Percentiles rank a stretch among this genome's conserved stretches.
Conservation (phyloP, 257 asterid species). For the Fraxinus excelsior region DNA sequence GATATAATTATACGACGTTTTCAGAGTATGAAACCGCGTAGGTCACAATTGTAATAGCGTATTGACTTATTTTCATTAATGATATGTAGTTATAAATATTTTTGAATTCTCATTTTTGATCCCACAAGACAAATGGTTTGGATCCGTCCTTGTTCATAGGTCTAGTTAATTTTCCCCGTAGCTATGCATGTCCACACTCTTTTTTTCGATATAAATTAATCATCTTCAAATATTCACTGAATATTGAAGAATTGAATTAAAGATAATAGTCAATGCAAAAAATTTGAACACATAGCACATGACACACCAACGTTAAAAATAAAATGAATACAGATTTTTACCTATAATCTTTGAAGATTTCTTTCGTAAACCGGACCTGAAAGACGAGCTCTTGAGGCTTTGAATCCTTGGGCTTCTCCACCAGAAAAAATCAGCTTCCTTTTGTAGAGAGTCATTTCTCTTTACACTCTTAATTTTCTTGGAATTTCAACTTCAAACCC, state of each 20-base stretch:
- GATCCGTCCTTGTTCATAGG: constrained; percentile 31
- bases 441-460: constrained; percentile 75
- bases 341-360: constrained; percentile 83
- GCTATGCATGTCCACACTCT: constrained; percentile 88
- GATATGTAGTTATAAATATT: too few relatives aligned
- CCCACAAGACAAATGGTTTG: too few relatives aligned
- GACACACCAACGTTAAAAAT: constrained; percentile 13
- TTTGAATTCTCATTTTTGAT: too few relatives aligned
- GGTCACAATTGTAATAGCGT: too few relatives aligned
- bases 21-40: too few relatives aligned
- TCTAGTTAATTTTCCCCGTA: constrained; percentile 78
- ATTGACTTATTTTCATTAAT: too few relatives aligned
- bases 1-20: too few relatives aligned
- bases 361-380: constrained; percentile 82
- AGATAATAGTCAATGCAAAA: not conserved
- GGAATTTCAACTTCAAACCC: constrained; percentile 43
- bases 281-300: not conserved
- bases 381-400: constrained; percentile 74
- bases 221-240: constrained; percentile 85
- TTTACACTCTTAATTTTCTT: constrained; percentile 32
- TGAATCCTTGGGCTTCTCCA: constrained; percentile 71
- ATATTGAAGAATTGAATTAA: constrained; percentile 16
- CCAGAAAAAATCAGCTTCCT: constrained; percentile 65
- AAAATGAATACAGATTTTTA: constrained; percentile 32
- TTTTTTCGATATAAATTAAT: constrained; percentile 66